These are phyloP conservation scores for Bodo saltans DNA, from an alignment of 78 protist species.

Conservation along the genomic window DNA sequence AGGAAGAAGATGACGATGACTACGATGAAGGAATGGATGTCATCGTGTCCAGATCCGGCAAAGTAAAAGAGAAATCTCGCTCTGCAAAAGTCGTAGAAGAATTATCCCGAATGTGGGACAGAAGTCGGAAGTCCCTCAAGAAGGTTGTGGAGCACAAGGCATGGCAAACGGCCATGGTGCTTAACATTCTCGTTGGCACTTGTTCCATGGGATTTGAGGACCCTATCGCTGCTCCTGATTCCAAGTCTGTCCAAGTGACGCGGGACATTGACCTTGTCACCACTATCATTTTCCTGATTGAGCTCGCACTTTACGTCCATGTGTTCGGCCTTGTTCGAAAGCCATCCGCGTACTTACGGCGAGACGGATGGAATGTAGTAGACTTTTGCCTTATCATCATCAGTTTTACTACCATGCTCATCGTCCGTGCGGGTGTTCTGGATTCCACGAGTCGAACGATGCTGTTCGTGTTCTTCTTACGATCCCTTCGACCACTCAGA, in stretches of 20 bases:
- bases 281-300: neutral
- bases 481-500: slow-evolving; percentile 3
- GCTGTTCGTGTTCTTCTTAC: neutral
- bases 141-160: no score
- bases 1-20: no score
- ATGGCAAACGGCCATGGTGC: neutral
- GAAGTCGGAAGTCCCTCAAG: no score
- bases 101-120: no score
- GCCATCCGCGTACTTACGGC: neutral
- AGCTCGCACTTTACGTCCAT: neutral
- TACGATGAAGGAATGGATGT: no score
- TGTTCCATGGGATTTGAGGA: neutral
- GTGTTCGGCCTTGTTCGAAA: neutral
- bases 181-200: neutral
- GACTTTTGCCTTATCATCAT: slow-evolving; percentile 2
- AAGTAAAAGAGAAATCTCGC: no score
- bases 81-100: no score
- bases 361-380: slow-evolving; percentile 1
- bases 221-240: neutral
- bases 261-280: neutral
- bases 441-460: no score
- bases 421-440: neutral
- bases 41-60: no score
- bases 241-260: neutral
- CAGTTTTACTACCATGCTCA: neutral